Evolutionary conservation across 192 early-diverging fungal species (phyloP).

Genomic region (Spizellomyces sp.): DNA sequence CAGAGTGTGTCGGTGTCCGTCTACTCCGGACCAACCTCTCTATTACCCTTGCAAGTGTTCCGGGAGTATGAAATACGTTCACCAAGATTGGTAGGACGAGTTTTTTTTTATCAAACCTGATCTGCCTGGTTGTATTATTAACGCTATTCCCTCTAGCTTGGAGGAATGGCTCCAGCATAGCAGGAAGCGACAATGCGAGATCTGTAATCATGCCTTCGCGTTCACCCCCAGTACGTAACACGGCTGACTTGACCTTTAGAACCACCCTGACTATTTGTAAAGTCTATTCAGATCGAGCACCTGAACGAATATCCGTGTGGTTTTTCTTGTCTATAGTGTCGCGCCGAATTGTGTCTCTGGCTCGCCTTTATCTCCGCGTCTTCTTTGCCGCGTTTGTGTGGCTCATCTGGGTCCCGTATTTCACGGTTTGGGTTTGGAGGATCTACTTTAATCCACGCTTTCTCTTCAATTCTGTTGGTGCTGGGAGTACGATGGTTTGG

Average conservation of each 20-base stretch:
- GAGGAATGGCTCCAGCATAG: constrained; percentile 73
- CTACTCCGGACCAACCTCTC: constrained; percentile 77
- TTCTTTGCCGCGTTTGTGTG: constrained; percentile 71
- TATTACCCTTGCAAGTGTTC: constrained; percentile 96
- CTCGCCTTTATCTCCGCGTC: constrained; percentile 54
- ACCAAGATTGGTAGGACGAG: constrained; percentile 89
- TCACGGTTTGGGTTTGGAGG: constrained; percentile 81
- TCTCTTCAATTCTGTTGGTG: not conserved
- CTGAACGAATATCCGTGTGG: constrained; percentile 27
- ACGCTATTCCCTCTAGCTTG: constrained; percentile 42
- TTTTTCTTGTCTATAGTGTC: constrained; percentile 34
- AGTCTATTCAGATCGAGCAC: constrained; percentile 47
- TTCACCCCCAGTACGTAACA: constrained; percentile 77
- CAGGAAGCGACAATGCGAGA: constrained; percentile 70
- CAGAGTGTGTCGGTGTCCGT: constrained; percentile 36
- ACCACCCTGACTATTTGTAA: not conserved
- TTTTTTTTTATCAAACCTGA: too few relatives aligned
- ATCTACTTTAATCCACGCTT: constrained; percentile 65
- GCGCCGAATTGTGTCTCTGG: not conserved
- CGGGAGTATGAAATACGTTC: constrained; percentile 93
- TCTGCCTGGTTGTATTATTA: not conserved
- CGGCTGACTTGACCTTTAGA: not conserved
- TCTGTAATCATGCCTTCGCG: constrained; percentile 82
- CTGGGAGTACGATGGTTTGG: not conserved
- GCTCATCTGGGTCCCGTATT: constrained; percentile 80